Evolutionary conservation across 352 stramenopile species (phyloP), one percentile per base, ranked within the genome.

Genomic region (Thalassiosira hispida): DNA sequence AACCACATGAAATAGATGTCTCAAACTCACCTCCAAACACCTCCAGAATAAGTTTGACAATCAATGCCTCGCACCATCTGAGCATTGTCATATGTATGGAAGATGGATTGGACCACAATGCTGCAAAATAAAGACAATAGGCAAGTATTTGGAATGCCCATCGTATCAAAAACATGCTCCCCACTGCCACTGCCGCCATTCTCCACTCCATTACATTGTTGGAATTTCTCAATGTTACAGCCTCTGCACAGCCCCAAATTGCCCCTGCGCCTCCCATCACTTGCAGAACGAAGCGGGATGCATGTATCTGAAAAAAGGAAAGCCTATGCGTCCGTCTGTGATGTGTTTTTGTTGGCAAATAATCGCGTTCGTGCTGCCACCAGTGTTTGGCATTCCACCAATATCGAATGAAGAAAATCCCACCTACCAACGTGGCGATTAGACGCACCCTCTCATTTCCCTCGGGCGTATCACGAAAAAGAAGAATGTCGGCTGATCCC

Each of bases 171-270:
- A 81, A 81, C 14, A 81, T 46, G 12, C 1, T 62, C 42, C 73
- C 62, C 46, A 57, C 23, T 40, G 22, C 11, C 3, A 42, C 27
- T 14, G 61, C 55, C 35, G 44, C 47, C 8, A 76, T 61, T 25
- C 61, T 70, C 60, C 63, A 74, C 16, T 42, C n/a, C 18, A 69
- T 27, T 40, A 16, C 51, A 53, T 46, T 81, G 14, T 29, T 33
- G 14, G 23, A 27, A 63, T 71, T 70, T 31, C 73, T 38, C 12
- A 81, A 49, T 11, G 29, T 60, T 4, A 76, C 31, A 16, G 44
- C 65, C 55, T 81, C 73, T 1, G 73, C 11, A 56, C 18, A 69
- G n/a, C 73, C 73, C 73, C 73, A 81, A 33, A 76, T 63, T 6
- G 73, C 73, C 23, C 73, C 73, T 14, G 31, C 55, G 20, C 61